Evolutionary conservation across 352 stramenopile species (phyloP).

Genomic region (Phytophthora sansomeana): DNA sequence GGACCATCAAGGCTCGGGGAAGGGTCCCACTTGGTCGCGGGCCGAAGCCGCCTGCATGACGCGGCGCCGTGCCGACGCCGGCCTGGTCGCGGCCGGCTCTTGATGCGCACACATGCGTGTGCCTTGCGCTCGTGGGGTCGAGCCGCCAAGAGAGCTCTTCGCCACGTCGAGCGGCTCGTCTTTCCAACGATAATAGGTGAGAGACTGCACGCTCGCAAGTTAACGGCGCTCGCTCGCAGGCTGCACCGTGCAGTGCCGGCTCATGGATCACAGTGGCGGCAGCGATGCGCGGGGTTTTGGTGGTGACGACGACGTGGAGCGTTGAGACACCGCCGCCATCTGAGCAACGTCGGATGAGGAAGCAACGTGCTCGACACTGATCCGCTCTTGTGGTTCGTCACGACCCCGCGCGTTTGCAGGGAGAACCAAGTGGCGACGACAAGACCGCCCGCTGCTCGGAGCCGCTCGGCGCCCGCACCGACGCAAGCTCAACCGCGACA

Average conservation of each 20-base stretch:
- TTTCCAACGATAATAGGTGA: constrained; percentile 22
- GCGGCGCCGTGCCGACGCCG: constrained; percentile 6
- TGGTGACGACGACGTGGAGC: no score
- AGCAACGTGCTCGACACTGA: constrained; percentile 12
- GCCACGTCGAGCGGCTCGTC: constrained; percentile 31
- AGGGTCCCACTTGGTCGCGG: constrained; percentile 27
- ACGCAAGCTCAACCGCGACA: constrained; percentile 6
- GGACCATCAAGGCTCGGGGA: constrained; percentile 9
- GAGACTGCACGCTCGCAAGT: no score
- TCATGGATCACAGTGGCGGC: no score
- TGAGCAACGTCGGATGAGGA: constrained; percentile 26
- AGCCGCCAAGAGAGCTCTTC: constrained; percentile 22
- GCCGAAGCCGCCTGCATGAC: constrained; percentile 15
- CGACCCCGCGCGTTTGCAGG: constrained; percentile 15
- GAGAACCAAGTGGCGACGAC: constrained; percentile 18
- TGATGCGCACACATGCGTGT: constrained; percentile 18
- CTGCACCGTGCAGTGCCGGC: neutral
- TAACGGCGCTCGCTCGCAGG: neutral
- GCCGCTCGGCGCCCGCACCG: constrained; percentile 13
- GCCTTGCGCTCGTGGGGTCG: constrained; percentile 27
- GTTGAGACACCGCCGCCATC: constrained; percentile 16
- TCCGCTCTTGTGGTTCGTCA: neutral
- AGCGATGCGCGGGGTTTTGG: constrained; percentile 17
- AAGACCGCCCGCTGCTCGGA: constrained; percentile 13
- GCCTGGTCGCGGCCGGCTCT: constrained; percentile 20